phyloP scores from a whole-genome alignment of 1,284 basidiomycete genomes.

The Leccinum pseudoinsigne region DNA sequence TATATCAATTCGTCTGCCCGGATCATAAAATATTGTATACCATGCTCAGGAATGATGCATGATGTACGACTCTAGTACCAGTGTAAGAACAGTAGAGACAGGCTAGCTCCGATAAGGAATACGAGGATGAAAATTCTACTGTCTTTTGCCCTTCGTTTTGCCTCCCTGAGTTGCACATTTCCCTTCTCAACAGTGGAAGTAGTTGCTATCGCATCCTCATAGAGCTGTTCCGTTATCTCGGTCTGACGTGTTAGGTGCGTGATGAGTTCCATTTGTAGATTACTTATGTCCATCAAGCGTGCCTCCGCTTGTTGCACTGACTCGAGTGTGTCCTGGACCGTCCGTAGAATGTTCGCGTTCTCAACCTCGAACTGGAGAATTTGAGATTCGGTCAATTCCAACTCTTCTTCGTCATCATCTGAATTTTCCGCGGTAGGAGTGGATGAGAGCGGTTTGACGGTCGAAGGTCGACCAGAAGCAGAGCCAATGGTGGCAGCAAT shows the following conservation, averaged over 20 bases:
- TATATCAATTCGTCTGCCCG: conserved; percentile 5
- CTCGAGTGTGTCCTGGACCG: conserved; percentile 80
- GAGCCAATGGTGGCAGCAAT: conserved; percentile 67
- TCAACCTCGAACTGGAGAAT: conserved; percentile 91
- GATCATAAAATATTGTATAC: conserved; percentile 7
- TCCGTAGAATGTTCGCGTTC: conserved; percentile 81
- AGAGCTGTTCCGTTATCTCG: conserved; percentile 87
- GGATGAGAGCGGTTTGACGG: conserved; percentile 25
- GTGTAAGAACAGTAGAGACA: conserved; percentile 87
- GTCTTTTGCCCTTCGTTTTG: conserved; percentile 78
- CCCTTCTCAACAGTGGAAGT: conserved; percentile 84
- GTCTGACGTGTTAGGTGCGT: conserved; percentile 84
- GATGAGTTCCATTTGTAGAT: conserved; percentile 86
- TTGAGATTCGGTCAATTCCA: conserved; percentile 79
- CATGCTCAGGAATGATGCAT: conserved; percentile 1
- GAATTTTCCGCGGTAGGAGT: conserved; percentile 42
- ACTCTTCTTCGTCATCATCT: conserved; percentile 69
- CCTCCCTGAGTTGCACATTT: conserved; percentile 83
- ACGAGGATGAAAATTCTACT: conserved; percentile 81
- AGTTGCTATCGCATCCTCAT: conserved; percentile 86
- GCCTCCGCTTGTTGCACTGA: conserved; percentile 89
- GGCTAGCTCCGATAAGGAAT: conserved; percentile 84
- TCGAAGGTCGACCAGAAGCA: conserved; percentile 33
- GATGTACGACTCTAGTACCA: conserved; percentile 51
- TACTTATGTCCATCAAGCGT: conserved; percentile 85